These are phyloP conservation scores for Pseudocohnilembus persalinus DNA, from an alignment of 169 alveolate genomes.

Conservation along the genomic window DNA sequence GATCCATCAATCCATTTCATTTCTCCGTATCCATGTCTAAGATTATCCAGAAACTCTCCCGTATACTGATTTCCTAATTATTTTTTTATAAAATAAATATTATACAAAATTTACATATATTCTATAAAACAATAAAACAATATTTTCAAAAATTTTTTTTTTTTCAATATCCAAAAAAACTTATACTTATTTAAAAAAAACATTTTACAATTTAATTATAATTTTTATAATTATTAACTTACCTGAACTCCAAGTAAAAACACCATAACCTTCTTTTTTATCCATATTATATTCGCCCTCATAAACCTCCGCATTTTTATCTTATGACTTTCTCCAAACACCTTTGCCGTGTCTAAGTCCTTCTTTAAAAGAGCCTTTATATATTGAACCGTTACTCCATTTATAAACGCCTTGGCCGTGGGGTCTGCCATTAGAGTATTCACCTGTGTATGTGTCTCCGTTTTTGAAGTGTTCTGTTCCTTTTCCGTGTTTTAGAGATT, in stretches of 20 bases:
- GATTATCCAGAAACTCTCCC: conserved; percentile 50
- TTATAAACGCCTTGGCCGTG: conserved; percentile 51
- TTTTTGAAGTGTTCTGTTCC: conserved; percentile 57
- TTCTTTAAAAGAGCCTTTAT: conserved; percentile 51
- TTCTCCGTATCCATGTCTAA: conserved; percentile 59
- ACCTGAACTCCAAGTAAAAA: conserved; percentile 42
- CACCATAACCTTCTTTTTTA: conserved; percentile 55
- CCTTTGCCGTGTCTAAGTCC: conserved; percentile 64
- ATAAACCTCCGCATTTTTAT: conserved; percentile 36
- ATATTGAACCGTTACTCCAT: conserved; percentile 51
- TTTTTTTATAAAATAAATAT: no score
- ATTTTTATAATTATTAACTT: no score
- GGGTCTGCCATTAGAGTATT: conserved; percentile 48
- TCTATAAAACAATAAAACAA: no score
- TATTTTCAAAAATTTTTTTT: no score
- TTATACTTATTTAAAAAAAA: no score
- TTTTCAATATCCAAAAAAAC: no score
- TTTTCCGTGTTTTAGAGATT: conserved; percentile 53
- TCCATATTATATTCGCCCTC: conserved; percentile 50
- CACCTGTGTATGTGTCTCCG: conserved; percentile 56
- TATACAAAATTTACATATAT: no score
- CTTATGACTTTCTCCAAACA: conserved; percentile 39
- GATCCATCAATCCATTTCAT: conserved; percentile 58
- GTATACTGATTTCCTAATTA: conserved; percentile 34
- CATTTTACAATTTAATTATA: no score